Percentiles rank a stretch among this genome's conserved stretches.
These are phyloP conservation scores for Persicaria maculosa DNA, from an alignment of 148 eudicot species.

Conservation along the genomic window DNA sequence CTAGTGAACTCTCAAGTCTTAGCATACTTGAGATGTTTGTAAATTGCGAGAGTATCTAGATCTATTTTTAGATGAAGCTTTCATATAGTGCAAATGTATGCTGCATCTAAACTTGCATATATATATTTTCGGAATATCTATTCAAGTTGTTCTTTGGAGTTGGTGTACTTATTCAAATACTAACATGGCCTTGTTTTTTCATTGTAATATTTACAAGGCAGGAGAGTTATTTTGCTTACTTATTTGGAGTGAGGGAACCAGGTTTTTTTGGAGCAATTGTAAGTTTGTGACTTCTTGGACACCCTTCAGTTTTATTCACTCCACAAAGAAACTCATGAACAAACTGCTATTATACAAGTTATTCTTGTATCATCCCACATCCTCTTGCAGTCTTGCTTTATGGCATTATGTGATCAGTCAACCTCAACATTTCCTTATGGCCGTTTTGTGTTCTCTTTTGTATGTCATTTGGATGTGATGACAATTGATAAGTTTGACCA, in stretches of 20 bases:
- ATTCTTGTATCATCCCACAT: not conserved
- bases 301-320: not conserved
- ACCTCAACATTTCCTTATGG: not conserved
- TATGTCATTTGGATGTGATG: not conserved
- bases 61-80: not conserved
- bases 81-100: not conserved
- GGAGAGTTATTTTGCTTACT: conserved; percentile 97
- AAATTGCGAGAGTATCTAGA: not conserved
- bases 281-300: conserved; percentile 29
- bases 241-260: conserved; percentile 95
- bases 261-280: conserved; percentile 91
- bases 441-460: not conserved
- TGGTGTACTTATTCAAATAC: not conserved
- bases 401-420: not conserved
- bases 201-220: conserved; percentile 42
- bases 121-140: not conserved
- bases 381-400: not conserved
- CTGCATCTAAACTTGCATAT: not conserved
- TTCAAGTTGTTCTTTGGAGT: not conserved
- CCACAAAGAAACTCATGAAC: not conserved
- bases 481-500: not conserved
- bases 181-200: conserved; percentile 9
- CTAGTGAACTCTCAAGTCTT: not conserved
- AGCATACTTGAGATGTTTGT: not conserved
- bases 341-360: not conserved